phyloP scores from a whole-genome alignment of 2,329 filamentous ascomycete species.

The Chaetothyriales sp. region DNA sequence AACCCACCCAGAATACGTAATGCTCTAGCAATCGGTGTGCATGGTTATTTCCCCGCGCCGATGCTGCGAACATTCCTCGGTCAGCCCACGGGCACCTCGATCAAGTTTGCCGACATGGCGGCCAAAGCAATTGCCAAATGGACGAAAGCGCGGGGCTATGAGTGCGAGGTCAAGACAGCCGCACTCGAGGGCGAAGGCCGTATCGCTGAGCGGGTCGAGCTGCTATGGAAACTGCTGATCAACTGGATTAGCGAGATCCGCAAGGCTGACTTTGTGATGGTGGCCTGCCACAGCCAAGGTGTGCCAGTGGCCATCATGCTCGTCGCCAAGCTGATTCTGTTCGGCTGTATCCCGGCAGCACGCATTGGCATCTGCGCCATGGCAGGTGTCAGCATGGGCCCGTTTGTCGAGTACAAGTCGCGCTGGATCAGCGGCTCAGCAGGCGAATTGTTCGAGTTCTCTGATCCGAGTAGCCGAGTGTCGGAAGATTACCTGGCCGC shows the following conservation, averaged over 20 bases:
- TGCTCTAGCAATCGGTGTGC: constrained; percentile 83
- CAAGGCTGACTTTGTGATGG: constrained; percentile 70
- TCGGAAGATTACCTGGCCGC: constrained; percentile 67
- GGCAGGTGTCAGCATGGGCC: constrained; percentile 86
- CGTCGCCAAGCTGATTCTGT: constrained; percentile 77
- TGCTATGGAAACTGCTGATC: constrained; percentile 82
- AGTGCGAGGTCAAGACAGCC: constrained; percentile 79
- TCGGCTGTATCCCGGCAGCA: constrained; percentile 58
- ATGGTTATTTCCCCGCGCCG: constrained; percentile 81
- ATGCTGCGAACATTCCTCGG: constrained; percentile 82
- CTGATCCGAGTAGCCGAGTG: constrained; percentile 62
- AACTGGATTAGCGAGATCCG: constrained; percentile 91
- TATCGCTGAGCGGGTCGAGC: constrained; percentile 75
- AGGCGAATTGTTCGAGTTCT: constrained; percentile 91
- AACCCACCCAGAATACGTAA: constrained; percentile 61
- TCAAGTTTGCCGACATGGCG: constrained; percentile 78
- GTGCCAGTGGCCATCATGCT: constrained; percentile 89
- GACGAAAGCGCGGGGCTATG: constrained; percentile 57
- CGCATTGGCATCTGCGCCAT: constrained; percentile 74
- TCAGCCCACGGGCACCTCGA: constrained; percentile 86
- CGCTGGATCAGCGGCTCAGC: constrained; percentile 79
- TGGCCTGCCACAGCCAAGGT: constrained; percentile 92
- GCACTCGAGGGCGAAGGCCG: constrained; percentile 89
- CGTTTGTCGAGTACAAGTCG: constrained; percentile 82
- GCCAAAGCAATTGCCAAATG: constrained; percentile 72